phyloP scores from a whole-genome alignment of 208 protist species.

The Porcisia deanei region DNA sequence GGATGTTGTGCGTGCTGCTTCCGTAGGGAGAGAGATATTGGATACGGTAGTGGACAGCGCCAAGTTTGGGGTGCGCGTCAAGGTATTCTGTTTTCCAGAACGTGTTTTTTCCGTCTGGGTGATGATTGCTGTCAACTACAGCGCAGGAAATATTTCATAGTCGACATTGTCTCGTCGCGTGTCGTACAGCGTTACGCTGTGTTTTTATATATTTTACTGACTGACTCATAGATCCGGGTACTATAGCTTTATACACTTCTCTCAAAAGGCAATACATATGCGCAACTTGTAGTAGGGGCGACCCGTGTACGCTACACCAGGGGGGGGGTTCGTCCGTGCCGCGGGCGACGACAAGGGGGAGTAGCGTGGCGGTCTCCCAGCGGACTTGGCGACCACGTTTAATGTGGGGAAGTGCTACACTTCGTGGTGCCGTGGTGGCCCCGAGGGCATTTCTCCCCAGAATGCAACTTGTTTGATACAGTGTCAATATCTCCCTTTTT shows the following conservation, averaged over 20 bases:
- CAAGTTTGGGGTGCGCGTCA: constrained; percentile 72
- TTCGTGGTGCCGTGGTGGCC: neutral
- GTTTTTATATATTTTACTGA: constrained; percentile 4
- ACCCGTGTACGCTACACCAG: neutral
- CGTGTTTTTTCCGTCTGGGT: constrained; percentile 87
- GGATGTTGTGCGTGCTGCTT: constrained; percentile 47
- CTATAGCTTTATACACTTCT: neutral
- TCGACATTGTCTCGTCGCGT: neutral
- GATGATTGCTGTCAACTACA: constrained; percentile 86
- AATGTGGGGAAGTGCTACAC: neutral
- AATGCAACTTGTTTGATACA: neutral
- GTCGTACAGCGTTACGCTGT: neutral
- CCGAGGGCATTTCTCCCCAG: neutral
- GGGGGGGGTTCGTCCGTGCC: neutral
- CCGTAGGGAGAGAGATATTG: constrained; percentile 82
- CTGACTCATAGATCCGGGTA: neutral
- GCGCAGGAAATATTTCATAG: constrained; percentile 17
- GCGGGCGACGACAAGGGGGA: neutral
- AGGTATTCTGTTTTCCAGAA: constrained; percentile 88
- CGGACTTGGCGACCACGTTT: neutral
- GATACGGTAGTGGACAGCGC: constrained; percentile 76
- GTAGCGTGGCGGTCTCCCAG: neutral
- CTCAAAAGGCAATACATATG: neutral
- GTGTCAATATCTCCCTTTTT: neutral
- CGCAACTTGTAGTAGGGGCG: neutral